Base-by-base conservation (phyloP, 1,284 basidiomycete species). In the Papiliotrema fonsecae region DNA sequence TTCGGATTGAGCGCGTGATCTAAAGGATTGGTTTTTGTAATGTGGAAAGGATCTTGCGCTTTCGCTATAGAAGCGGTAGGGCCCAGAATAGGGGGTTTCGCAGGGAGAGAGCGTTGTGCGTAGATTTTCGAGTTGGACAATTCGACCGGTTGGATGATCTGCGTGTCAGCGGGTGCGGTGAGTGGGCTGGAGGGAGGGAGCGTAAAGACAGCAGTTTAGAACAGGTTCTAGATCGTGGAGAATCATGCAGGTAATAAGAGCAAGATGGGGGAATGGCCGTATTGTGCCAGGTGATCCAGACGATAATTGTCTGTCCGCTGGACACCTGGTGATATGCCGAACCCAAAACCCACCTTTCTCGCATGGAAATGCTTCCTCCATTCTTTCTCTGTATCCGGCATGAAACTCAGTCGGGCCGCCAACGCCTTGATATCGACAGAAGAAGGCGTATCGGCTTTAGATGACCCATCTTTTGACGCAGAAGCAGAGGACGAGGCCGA, bases 1-100 rank as follows among this genome's bases (percentile, higher is more conserved):
- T 70, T 63, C 0, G 83, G 79, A 72, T 96, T 94, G 56, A 76
- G 36, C 11, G 58, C 54, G 56, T 72, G 65, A 21, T 64, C 60
- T 26, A 70, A 25, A 1, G 72, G 69, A 27, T 54, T 54, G 14
- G 59, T 50, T 35, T 50, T 47, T 45, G 64, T 61, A 45, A 65
- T 44, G 48, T 60, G 45, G 61, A 73, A 74, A 16, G 72, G 71
- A 50, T 74, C 72, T 37, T 66, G 60, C 35, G 53, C 56, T 37
- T 52, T 49, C 1, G 71, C 69, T 35, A 67, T 39, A 14, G 50
- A 43, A 9, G 51, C 56, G 3, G 58, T 47, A 0, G 72, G 72
- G 31, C 70, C 71, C 7, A 73, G 55, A 18, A 70, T 60, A 1
- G 70, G 65, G 2, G 60, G 57, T 35, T 38, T 37, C 4, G 30